These are phyloP conservation scores for Macaranga tanarius DNA, from an alignment of 441 rosid genomes.

Conservation along the genomic window DNA sequence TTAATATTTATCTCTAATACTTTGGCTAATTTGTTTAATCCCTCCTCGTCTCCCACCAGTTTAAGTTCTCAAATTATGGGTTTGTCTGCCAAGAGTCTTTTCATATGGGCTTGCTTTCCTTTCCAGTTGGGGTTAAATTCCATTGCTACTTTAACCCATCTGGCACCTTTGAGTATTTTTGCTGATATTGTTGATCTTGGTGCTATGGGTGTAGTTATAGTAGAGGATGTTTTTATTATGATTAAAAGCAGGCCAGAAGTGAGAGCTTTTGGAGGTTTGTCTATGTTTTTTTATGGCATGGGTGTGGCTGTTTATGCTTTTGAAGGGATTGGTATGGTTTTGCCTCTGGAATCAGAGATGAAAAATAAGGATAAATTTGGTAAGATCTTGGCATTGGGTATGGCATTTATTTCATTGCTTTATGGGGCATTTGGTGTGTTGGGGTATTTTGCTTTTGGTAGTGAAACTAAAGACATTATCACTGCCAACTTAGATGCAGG, in stretches of 20 bases:
- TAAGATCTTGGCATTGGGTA: slow-evolving; percentile 41
- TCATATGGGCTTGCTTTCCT: slow-evolving; percentile 67
- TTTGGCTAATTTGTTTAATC: slow-evolving; percentile 38
- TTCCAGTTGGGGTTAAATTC: slow-evolving; percentile 77
- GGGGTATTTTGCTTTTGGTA: slow-evolving; percentile 78
- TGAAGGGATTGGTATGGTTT: slow-evolving; percentile 77
- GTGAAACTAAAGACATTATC: slow-evolving; percentile 60
- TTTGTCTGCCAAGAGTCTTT: slow-evolving; percentile 48
- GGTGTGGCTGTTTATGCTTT: slow-evolving; percentile 81
- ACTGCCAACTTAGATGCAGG: slow-evolving; percentile 73
- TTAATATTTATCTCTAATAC: slow-evolving; percentile 44
- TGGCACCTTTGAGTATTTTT: slow-evolving; percentile 83
- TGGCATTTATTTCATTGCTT: slow-evolving; percentile 50
- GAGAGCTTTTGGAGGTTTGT: slow-evolving; percentile 55
- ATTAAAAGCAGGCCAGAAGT: slow-evolving; percentile 43
- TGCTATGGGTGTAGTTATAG: slow-evolving; percentile 67
- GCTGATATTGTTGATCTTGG: slow-evolving; percentile 80
- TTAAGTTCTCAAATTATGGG: slow-evolving; percentile 33
- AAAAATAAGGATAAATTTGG: slow-evolving; percentile 64
- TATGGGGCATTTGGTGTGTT: slow-evolving; percentile 67
- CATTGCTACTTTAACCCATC: slow-evolving; percentile 59
- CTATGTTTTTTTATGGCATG: slow-evolving; percentile 64
- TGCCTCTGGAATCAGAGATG: slow-evolving; percentile 74
- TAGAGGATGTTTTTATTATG: slow-evolving; percentile 46
- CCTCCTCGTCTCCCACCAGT: slow-evolving; percentile 8